phyloP scores from a whole-genome alignment of 2,329 filamentous ascomycete species.

The Pseudopithomyces chartarum region DNA sequence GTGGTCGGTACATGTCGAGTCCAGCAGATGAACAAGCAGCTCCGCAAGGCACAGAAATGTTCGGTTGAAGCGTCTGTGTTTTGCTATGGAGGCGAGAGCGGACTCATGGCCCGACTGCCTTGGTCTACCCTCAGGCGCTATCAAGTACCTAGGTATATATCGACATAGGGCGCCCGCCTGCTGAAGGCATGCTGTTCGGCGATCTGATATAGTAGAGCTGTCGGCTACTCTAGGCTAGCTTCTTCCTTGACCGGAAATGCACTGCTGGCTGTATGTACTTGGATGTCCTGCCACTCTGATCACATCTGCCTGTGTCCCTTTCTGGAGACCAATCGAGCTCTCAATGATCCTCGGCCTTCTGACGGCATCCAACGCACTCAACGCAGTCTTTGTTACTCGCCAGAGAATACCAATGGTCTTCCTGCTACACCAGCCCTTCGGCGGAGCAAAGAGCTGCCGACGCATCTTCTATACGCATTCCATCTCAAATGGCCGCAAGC shows the following conservation, averaged over 20 bases:
- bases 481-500: neutral
- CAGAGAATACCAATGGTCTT: neutral
- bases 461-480: neutral
- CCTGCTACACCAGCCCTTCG: neutral
- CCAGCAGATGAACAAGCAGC: conserved; percentile 35
- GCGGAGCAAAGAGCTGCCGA: neutral
- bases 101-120: conserved; percentile 50
- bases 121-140: conserved; percentile 63
- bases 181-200: conserved; percentile 38
- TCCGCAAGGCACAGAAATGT: conserved; percentile 46
- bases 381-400: conserved; percentile 1
- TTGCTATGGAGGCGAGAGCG: conserved; percentile 75
- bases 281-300: conserved; percentile 24
- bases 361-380: neutral
- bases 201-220: conserved; percentile 38
- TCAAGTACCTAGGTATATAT: conserved; percentile 65
- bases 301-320: conserved; percentile 13
- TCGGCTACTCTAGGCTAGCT: conserved; percentile 36
- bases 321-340: conserved; percentile 6
- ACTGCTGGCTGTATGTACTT: conserved; percentile 29
- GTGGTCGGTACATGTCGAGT: conserved; percentile 28
- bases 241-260: conserved; percentile 30
- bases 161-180: conserved; percentile 68
- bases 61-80: conserved; percentile 55
- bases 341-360: conserved; percentile 5